phyloP scores from a whole-genome alignment of 371 early-diverging fungal species.

The Mucor ambiguus region DNA sequence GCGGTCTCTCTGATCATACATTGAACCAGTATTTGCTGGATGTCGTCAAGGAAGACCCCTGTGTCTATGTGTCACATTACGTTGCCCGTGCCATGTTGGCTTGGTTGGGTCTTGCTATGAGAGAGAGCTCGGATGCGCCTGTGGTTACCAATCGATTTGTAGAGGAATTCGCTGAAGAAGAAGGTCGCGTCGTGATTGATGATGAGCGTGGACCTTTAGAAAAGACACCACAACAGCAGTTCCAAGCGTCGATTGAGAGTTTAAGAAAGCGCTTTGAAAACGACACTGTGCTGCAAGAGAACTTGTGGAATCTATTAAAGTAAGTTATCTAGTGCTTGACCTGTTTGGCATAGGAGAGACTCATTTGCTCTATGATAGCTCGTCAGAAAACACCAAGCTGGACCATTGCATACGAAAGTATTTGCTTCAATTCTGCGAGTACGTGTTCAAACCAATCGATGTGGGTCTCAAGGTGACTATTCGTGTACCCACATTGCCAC shows the following conservation, averaged over 20 bases:
- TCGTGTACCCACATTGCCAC: conserved; percentile 38
- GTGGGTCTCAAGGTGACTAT: conserved; percentile 58
- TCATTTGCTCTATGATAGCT: conserved; percentile 7
- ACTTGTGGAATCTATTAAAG: conserved; percentile 47
- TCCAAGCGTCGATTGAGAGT: conserved; percentile 35
- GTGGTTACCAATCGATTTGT: conserved; percentile 15
- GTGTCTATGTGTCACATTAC: conserved; percentile 56
- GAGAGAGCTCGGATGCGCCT: conserved; percentile 25
- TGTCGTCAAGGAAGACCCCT: conserved; percentile 64
- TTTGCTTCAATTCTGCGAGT: conserved; percentile 59
- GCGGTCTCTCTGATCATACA: conserved; percentile 54
- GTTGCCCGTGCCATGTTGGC: conserved; percentile 49
- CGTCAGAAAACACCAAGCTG: conserved; percentile 37
- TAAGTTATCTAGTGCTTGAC: conserved; percentile 14
- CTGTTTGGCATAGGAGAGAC: too few relatives aligned
- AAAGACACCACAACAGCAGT: conserved; percentile 38
- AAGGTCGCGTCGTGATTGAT: conserved; percentile 42
- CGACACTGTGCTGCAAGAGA: conserved; percentile 38
- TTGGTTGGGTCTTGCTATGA: conserved; percentile 56
- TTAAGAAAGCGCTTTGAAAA: conserved; percentile 43
- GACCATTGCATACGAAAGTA: conserved; percentile 62
- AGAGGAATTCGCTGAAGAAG: conserved; percentile 56
- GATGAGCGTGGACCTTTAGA: conserved; percentile 26
- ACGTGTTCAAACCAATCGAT: conserved; percentile 62
- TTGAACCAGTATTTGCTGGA: conserved; percentile 55